Base-by-base conservation (phyloP, 495 filamentous ascomycete genomes). In the Alectoria sarmentosa region DNA sequence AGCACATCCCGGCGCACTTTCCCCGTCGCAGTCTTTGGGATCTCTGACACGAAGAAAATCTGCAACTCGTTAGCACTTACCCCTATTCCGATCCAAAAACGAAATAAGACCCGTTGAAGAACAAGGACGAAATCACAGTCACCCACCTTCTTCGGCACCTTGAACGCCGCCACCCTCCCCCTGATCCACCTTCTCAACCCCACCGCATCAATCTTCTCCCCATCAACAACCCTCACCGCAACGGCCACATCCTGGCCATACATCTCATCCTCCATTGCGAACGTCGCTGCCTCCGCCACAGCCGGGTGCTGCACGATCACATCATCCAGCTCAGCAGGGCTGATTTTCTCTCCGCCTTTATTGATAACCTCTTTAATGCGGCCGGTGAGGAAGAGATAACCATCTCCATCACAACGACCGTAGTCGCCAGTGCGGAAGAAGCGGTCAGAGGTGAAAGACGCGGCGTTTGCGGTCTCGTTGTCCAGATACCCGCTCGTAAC, bases 341-440 rank as follows among this genome's bases (percentile, higher is more conserved):
- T 84, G 69, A 91, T 90, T 74, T 90, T 90, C 74, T 90, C 88
- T 8, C 88, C 88, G 28, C 86, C 88, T 72, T 89, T 88, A 72
- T 90, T 90, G 75, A 91, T 90, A 30, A 91, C 76, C 71, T 91
- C 88, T 79, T 90, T 91, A 73, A 89, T 90, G 21, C 88, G 79
- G 3, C 88, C 88, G 2, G 88, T 90, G 70, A 90, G 86, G 63
- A 85, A 80, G 11, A 91, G 74, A 63, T 89, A 90, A 21, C 86
- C 86, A 63, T 90, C 83, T 46, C 79, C 73, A 70, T 91, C 90
- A 66, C 80, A 76, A 72, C 83, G 83, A 39, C 90, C 90, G 72
- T 90, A 87, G 69, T 94, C 90, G 3, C 90, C 90, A 0, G 90
- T 92, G 56, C 88, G 81, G 81, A 92, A 92, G 72, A 84, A 92